Evolutionary conservation across 495 filamentous ascomycete genomes (phyloP), one percentile per base, ranked within the genome.

Genomic region (Aspergillus funiculosus): DNA sequence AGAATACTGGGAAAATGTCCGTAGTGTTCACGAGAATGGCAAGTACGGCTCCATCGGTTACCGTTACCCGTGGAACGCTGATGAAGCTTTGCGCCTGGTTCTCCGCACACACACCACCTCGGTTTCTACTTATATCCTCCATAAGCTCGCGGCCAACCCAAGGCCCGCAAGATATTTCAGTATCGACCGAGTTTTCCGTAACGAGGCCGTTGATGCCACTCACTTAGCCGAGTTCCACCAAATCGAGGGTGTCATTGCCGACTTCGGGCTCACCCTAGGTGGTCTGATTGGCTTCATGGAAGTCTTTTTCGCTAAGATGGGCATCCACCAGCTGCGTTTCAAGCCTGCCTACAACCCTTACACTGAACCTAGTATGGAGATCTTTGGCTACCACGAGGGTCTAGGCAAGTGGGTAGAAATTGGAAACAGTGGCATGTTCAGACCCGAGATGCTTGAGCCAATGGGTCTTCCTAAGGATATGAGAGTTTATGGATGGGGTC

Each of bases 181-280:
- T 47, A 97, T 98, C 67, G 92, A 98, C 65, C 81, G 91, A 24
- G 92, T 98, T 48, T 98, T 98, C 80, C 77, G 88, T 54, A 90
- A 92, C 64, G 92, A 98, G 69, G 86, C 87, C 5, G 90, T 98
- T 49, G 92, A 97, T 61, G 89, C 89, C 14, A 96, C 92, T 6
- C 92, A 98, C 73, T 70, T 98, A 51, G 89, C 89, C 10, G 91
- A 98, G 71, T 98, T 98, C 79, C 92, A 97, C 70, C 92, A 98
- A 63, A 83, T 96, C 34, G 92, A 98, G 68, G 92, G 92, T 61
- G 90, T 98, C 46, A 96, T 97, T 73, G 92, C 92, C 9, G 92
- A 98, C 63, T 95, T 90, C 57, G 82, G 81, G 15, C 70, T 98
- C 31, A 89, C 89, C 6, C 76, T 98, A 9, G 92, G 91, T 51